A percentile compares a stretch with the other conserved stretches of the same genome.
phyloP scores from a whole-genome alignment of 164 flowering plant species.

The Sedum album region DNA sequence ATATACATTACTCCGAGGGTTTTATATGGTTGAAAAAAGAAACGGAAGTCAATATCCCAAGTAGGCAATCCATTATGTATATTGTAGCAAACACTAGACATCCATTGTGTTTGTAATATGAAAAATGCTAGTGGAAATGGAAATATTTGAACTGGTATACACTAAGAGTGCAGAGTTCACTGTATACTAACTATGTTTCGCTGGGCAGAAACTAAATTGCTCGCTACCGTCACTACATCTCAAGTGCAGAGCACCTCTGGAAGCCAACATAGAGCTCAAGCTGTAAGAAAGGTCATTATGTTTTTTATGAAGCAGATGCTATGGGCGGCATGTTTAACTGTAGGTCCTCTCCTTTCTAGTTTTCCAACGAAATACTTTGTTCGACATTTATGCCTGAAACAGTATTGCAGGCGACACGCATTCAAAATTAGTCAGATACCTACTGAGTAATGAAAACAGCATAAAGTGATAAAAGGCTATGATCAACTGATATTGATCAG shows the following conservation, averaged over 20 bases:
- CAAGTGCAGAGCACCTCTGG: not conserved
- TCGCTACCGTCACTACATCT: not conserved
- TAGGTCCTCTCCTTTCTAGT: not conserved
- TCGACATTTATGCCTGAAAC: not conserved
- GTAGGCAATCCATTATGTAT: conserved; percentile 72
- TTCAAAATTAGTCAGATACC: not conserved
- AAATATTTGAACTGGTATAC: not conserved
- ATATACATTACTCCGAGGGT: no score
- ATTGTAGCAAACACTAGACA: conserved; percentile 88
- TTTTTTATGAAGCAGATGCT: not conserved
- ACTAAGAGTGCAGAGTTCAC: not conserved
- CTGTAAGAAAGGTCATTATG: not conserved
- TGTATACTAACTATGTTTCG: not conserved
- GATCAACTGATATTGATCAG: no score
- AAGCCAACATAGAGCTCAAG: not conserved
- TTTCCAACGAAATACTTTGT: not conserved
- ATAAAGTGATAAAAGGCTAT: not conserved
- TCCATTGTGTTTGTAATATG: not conserved
- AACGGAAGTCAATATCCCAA: conserved; percentile 90
- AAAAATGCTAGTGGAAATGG: not conserved
- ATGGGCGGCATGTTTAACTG: not conserved
- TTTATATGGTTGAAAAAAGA: no score
- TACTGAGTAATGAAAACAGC: not conserved
- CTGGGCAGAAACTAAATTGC: not conserved
- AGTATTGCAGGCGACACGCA: not conserved